Evolutionary conservation across 331 rosid species (phyloP), one percentile per base, ranked within the genome.

Genomic region (Malus hybrid): DNA sequence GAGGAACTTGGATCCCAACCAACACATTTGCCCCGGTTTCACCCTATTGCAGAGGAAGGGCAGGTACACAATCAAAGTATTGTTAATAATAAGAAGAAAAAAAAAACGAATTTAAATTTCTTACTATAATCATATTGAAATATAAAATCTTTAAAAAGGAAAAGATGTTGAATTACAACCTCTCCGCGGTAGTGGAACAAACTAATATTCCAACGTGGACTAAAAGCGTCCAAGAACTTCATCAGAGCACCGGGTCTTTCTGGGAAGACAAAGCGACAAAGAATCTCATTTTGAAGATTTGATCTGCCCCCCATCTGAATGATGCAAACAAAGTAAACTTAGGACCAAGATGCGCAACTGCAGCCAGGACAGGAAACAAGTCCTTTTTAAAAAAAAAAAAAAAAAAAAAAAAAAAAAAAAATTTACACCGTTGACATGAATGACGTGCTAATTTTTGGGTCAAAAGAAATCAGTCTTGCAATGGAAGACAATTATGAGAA

Each of bases 201-300:
- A 83, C 87, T 88, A 74, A 95, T 92, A 84, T 95, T 88, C 98
- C 99, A 95, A 57, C 97, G 94, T 4, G 98, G 99, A 83, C 98
- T 92, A 72, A 95, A 85, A 42, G 90, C 71, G 39, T 92, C 96
- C 80, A 95, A 89, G 80, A 95, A 95, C 78, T 90, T 90, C 94
- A 88, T 71, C 71, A 92, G 78, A 57, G 99, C 87, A 79, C 98
- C 98, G 0, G 99, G 97, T 77, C 97, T 92, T 83, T 95, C 99
- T 8, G 99, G 98, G 66, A 95, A 88, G 73, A 86, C 74, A 66
- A 95, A 95, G 58, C 90, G 90, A 76, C 99, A 90, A 73, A 95
- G 93, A 79, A 92, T 86, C 85, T 95, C 97, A 6, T 92, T 78
- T 85, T 83, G 86, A 55, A 90, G 67, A 72, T 84, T 57, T 48